Conservation (phyloP, 129 eudicot species). For the Rutidosis leptorrhynchoides region DNA sequence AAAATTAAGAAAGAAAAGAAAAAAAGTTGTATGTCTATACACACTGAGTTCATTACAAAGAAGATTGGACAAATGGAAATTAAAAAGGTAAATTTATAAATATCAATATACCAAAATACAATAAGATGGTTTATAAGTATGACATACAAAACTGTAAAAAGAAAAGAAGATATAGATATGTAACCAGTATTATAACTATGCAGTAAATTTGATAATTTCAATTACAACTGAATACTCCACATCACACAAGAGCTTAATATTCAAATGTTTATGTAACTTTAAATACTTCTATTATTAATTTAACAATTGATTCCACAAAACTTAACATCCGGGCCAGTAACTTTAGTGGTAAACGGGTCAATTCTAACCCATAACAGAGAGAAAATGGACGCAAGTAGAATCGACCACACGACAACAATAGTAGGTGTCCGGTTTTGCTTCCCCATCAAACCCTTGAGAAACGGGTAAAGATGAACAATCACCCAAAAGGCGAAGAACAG, state of each 20-base stretch:
- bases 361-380: constrained; percentile 82
- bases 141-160: constrained; percentile 35
- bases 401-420: constrained; percentile 80
- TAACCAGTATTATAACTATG: constrained; percentile 25
- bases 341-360: constrained; percentile 73
- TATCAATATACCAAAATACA: constrained; percentile 10
- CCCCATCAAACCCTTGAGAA: constrained; percentile 92
- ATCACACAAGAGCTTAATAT: constrained; percentile 29
- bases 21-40: no score
- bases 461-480: constrained; percentile 90
- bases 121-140: constrained; percentile 10
- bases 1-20: no score
- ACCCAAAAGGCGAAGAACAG: constrained; percentile 91
- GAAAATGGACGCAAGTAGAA: constrained; percentile 81
- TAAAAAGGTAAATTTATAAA: not conserved
- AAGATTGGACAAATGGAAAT: not conserved
- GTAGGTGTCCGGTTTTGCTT: constrained; percentile 91
- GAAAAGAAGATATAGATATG: constrained; percentile 23
- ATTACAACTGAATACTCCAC: constrained; percentile 11
- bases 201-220: constrained; percentile 15
- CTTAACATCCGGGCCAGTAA: constrained; percentile 69
- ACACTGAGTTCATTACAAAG: not conserved
- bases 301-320: constrained; percentile 79
- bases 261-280: constrained; percentile 16
- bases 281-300: constrained; percentile 5